Conservation (phyloP, 495 filamentous ascomycete species). For the Aspergillus wentii region DNA sequence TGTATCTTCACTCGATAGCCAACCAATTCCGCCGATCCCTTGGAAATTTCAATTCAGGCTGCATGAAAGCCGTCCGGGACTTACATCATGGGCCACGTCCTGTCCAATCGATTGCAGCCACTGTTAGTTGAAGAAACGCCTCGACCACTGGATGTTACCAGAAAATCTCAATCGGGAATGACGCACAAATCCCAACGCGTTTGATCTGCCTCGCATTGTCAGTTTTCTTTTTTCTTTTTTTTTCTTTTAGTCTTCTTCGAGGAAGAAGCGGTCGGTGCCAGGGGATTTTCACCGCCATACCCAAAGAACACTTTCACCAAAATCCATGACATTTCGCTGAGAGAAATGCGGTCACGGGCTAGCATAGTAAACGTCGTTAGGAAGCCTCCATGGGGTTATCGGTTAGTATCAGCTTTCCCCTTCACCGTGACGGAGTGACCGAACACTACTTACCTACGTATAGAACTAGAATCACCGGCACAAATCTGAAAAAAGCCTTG, state of each 20-base stretch:
- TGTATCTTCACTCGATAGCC: constrained; percentile 37
- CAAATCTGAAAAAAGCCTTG: constrained; percentile 88
- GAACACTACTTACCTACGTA: constrained; percentile 53
- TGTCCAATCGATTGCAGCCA: constrained; percentile 47
- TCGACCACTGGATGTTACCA: neutral
- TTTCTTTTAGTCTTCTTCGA: no score
- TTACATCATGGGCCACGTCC: constrained; percentile 46
- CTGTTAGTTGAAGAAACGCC: constrained; percentile 25
- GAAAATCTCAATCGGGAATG: constrained; percentile 3
- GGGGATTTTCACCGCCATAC: constrained; percentile 39
- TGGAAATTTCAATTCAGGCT: constrained; percentile 24
- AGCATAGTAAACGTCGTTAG: constrained; percentile 88
- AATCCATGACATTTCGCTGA: constrained; percentile 78
- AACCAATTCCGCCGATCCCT: constrained; percentile 34
- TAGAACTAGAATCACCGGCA: constrained; percentile 78
- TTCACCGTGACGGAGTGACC: constrained; percentile 1
- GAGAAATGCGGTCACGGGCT: constrained; percentile 68
- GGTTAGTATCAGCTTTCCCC: constrained; percentile 3
- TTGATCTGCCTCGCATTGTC: constrained; percentile 50
- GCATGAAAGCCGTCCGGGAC: constrained; percentile 31
- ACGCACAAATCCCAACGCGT: constrained; percentile 76
- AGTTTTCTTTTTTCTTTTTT: constrained; percentile 20
- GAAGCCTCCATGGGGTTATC: constrained; percentile 58
- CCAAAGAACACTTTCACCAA: constrained; percentile 79
- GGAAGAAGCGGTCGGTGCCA: constrained; percentile 22